These are phyloP conservation scores for Aristolochia fimbriata DNA, from an alignment of 164 flowering plant genomes.

Conservation along the genomic window DNA sequence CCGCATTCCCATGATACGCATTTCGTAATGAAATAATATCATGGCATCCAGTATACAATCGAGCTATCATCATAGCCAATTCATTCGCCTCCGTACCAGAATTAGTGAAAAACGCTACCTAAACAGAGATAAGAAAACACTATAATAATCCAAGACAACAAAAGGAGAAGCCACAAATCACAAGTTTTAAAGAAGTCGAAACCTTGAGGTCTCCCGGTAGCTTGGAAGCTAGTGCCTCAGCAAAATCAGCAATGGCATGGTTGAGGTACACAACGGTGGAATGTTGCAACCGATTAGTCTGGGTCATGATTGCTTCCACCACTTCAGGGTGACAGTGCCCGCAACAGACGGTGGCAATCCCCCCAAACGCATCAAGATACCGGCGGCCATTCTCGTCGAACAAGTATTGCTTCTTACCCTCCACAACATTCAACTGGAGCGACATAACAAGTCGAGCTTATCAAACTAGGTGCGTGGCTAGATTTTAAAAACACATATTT, in stretches of 20 bases:
- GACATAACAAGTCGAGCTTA: background rate
- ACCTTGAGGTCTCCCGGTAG: slow-evolving; percentile 93
- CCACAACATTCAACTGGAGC: slow-evolving; percentile 66
- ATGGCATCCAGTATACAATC: slow-evolving; percentile 66
- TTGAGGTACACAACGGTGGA: slow-evolving; percentile 80
- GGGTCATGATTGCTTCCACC: slow-evolving; percentile 56
- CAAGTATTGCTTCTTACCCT: slow-evolving; percentile 91
- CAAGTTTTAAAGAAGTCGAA: background rate
- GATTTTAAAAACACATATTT: background rate
- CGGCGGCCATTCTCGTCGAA: slow-evolving; percentile 80
- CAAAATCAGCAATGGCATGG: slow-evolving; percentile 71
- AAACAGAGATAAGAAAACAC: background rate
- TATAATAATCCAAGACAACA: background rate
- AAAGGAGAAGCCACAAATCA: background rate
- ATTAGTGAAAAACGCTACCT: slow-evolving; percentile 94
- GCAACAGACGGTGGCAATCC: slow-evolving; percentile 83
- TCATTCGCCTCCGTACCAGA: slow-evolving; percentile 99
- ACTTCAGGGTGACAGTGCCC: slow-evolving; percentile 97
- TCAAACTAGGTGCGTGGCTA: background rate
- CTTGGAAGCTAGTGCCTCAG: slow-evolving; percentile 83
- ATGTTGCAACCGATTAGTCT: slow-evolving; percentile 65
- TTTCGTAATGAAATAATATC: slow-evolving; percentile 83
- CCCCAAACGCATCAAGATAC: slow-evolving; percentile 87
- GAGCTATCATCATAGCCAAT: slow-evolving; percentile 85
- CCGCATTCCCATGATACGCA: slow-evolving; percentile 86